A percentile compares a stretch with the other conserved stretches of the same genome.
Conservation (phyloP, 345 rosid genomes). For the Laguncularia racemosa region DNA sequence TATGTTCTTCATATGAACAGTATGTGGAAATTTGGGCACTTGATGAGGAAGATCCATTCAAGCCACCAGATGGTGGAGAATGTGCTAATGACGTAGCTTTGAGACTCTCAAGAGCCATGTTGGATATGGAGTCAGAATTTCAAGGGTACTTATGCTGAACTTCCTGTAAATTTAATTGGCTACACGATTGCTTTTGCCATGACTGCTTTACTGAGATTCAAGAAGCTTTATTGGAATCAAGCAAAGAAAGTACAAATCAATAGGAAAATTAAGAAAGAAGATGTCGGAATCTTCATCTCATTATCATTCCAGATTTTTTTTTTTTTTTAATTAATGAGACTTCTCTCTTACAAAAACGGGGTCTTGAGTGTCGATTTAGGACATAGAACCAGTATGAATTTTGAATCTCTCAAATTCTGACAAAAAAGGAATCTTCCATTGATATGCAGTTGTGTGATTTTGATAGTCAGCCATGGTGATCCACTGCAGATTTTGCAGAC, state of each 20-base stretch:
- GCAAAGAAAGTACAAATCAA: too few species aligned
- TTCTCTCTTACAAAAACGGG: constrained; percentile 1
- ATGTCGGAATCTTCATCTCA: neutral
- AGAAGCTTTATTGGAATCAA: too few species aligned
- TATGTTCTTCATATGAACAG: constrained; percentile 24
- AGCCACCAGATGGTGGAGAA: constrained; percentile 72
- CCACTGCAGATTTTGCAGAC: constrained; percentile 90
- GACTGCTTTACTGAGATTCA: too few species aligned
- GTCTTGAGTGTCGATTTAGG: too few species aligned
- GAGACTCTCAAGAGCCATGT: constrained; percentile 57
- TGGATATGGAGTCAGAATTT: constrained; percentile 53
- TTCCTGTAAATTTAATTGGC: neutral
- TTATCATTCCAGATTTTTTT: neutral
- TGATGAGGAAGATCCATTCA: constrained; percentile 77
- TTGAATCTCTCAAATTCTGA: too few species aligned
- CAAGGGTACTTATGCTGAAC: constrained; percentile 39
- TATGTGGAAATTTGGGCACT: constrained; percentile 78
- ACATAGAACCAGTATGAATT: too few species aligned
- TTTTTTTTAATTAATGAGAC: neutral
- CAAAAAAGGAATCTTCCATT: too few species aligned
- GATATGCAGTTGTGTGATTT: constrained; percentile 41
- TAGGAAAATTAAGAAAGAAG: too few species aligned
- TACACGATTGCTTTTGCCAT: too few species aligned
- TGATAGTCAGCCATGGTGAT: constrained; percentile 90
- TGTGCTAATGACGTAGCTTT: constrained; percentile 76